Evolutionary conservation across 2,329 filamentous ascomycete species (phyloP).

Genomic region (Xylaria arbuscula): DNA sequence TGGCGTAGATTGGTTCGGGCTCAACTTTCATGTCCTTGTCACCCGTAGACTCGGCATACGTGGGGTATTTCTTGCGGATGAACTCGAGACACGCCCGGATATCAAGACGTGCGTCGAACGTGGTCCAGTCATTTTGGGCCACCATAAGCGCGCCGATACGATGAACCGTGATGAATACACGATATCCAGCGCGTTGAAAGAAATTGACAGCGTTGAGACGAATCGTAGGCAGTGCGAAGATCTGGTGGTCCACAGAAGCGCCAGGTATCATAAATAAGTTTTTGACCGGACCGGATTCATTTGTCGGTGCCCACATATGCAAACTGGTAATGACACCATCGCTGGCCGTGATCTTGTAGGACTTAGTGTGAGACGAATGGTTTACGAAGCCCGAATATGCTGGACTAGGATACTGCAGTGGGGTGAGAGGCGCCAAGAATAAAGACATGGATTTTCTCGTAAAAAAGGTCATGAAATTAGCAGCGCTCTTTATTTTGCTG

Average conservation of each 20-base stretch:
- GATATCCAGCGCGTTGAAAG: conserved; percentile 69
- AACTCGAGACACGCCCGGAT: conserved; percentile 65
- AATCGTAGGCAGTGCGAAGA: conserved; percentile 71
- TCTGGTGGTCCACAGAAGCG: conserved; percentile 71
- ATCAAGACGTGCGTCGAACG: conserved; percentile 69
- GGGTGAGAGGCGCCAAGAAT: conserved; percentile 65
- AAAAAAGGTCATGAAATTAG: conserved; percentile 67
- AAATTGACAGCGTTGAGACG: conserved; percentile 72
- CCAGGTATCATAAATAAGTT: conserved; percentile 72
- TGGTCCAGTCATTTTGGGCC: conserved; percentile 66
- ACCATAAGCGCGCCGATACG: conserved; percentile 66
- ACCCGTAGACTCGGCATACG: conserved; percentile 11
- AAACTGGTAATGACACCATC: conserved; percentile 66
- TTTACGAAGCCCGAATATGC: conserved; percentile 64
- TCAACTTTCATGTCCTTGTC: conserved; percentile 18
- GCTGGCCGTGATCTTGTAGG: conserved; percentile 59
- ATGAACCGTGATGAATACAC: conserved; percentile 67
- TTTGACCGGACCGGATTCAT: conserved; percentile 53
- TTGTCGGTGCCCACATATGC: conserved; percentile 67
- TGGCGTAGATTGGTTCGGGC: conserved; percentile 60
- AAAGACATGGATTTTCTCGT: conserved; percentile 63
- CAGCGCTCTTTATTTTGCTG: conserved; percentile 57
- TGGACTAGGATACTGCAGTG: conserved; percentile 65
- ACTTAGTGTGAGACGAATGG: conserved; percentile 57
- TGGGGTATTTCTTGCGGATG: conserved; percentile 57